Percentiles rank a stretch among this genome's conserved stretches.
phyloP scores from a whole-genome alignment of 164 flowering plant species.

The Cinnamomum micranthum region DNA sequence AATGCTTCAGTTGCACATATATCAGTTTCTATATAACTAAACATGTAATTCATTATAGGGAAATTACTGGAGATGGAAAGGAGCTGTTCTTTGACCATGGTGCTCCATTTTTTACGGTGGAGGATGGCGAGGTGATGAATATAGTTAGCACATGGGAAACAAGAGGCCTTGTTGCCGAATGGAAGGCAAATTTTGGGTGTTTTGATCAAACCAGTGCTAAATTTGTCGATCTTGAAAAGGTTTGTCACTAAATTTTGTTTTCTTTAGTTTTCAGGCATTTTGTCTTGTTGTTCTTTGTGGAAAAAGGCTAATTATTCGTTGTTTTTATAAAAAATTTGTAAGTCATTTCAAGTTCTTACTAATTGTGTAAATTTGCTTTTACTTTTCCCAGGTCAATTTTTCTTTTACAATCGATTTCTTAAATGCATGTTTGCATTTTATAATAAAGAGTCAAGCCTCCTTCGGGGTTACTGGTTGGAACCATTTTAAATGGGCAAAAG shows the following conservation, averaged over 20 bases:
- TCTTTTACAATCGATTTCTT: background rate
- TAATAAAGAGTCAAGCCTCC: too few species aligned
- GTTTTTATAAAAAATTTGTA: too few species aligned
- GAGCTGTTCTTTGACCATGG: constrained; percentile 81
- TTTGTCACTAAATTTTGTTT: constrained; percentile 7
- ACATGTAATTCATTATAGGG: constrained; percentile 33
- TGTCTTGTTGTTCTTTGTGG: background rate
- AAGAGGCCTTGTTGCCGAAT: constrained; percentile 63
- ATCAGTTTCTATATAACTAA: background rate
- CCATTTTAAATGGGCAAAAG: background rate
- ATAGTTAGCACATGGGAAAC: constrained; percentile 63
- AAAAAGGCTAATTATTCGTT: background rate
- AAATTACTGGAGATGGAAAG: constrained; percentile 63
- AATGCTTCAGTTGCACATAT: background rate
- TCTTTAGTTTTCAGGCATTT: background rate
- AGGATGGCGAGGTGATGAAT: constrained; percentile 34
- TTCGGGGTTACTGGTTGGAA: background rate
- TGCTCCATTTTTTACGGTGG: constrained; percentile 58
- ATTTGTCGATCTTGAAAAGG: constrained; percentile 48
- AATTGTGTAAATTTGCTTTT: background rate
- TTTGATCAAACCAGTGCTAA: constrained; percentile 45
- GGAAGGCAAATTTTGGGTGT: constrained; percentile 60
- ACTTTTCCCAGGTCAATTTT: too few species aligned
- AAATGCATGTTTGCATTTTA: too few species aligned
- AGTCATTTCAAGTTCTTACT: background rate